Evolutionary conservation across 345 rosid species (phyloP), one percentile per base, ranked within the genome.

Genomic region (Linum tenue): DNA sequence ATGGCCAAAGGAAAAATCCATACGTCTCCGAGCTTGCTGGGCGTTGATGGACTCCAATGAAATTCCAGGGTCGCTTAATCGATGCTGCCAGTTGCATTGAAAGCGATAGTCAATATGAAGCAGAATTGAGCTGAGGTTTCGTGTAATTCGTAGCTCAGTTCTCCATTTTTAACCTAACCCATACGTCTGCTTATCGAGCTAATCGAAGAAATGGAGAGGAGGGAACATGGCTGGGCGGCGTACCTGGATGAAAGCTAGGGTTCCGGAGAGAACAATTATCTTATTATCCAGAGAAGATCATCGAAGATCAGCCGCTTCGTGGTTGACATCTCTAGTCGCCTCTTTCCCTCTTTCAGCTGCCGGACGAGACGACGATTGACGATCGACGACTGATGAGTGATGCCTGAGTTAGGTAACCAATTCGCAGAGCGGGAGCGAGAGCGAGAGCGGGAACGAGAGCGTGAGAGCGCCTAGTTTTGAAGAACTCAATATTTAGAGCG

Each of bases 41-140:
- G 77, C 60, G 68, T 69, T 69, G 64, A 78, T 73, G 67, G 76
- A 72, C 60, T 71, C 79, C 36, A 73, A 65, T 8, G 82, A 80
- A 71, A 77, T 75, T 58, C 81, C 77, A 37, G 76, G 79, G 73
- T 83, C 83, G 67, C 79, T 79, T 43, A 87, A 70, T 51, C 77
- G 85, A 67, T 83, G 73, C 97, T 92, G 70, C 17, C 59, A 70
- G 59, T 43, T 22, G 31, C 6, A 11, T 1, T 2, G 10, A 43
- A 7, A 43, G 10, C 9, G 6, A 11, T 43, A 43, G 10, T 43
- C 50, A 43, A 43, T 43, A 43, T 7, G 50, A 43, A 11, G 50
- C 6, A 5, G 50, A 43, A 43, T 43, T 1, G 50, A 43, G 50
- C 9, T 4, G 6, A 11, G 50, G 10, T 43, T 43, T 43, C 50